Evolutionary conservation across 345 rosid genomes (phyloP), one percentile per base, ranked within the genome.

Genomic region (Tarenaya hassleriana): DNA sequence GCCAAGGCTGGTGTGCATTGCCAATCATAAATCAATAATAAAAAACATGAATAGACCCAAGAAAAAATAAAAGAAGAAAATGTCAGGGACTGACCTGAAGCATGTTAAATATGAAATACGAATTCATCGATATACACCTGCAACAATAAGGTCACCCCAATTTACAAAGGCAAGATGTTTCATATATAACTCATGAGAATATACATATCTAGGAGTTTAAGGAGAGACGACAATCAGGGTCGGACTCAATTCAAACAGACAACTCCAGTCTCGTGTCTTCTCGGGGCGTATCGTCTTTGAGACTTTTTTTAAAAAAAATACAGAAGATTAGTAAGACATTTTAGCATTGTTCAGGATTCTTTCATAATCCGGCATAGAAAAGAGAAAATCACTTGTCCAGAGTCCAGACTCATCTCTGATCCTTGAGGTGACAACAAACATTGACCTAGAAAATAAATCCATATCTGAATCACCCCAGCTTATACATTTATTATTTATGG

Each of bases 121-220:
- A 79, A 73, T 88, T 88, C 20, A 38, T 8, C 27, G 96, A 76
- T 49, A 92, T 83, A 78, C 97, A 85, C 80, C 96, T 88, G 94
- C 78, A 76, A 27, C 34, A 68, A 54, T 18, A 69, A 62, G 42
- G 1, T 34, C 34, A 41, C 32, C 50, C 15, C 33, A 33, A 21
- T 50, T 5, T 20, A 59, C 18, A 39, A 32, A 31, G 31, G 49
- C 41, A 41, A 18, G 16, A 14, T n/a, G 10, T n/a, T 16, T 32
- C 15, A 24, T 1, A 50, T 50, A 50, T 50, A 47, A 50, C 41
- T 31, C 10, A n/a, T 19, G 34, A 9, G 34, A n/a, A 59, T 38
- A 48, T 32, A 13, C 34, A 41, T n/a, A 12, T 31, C 5, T 12
- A 11, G 35, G 13, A 41, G 50, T 3, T 7, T 18, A 40, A 34